Evolutionary conservation across 441 rosid genomes (phyloP).

Genomic region (Bocquillonia castaneifolia): DNA sequence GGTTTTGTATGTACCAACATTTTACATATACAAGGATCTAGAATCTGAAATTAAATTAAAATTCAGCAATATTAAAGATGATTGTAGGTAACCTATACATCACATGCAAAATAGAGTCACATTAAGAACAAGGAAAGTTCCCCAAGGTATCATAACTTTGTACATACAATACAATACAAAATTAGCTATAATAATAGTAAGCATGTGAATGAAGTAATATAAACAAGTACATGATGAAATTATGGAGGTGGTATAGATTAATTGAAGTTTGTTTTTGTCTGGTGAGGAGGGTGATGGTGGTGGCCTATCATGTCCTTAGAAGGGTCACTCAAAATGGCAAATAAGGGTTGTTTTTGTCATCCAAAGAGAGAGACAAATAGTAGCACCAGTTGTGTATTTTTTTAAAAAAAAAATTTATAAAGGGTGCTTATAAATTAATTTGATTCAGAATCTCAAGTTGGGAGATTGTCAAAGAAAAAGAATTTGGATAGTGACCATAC

Average conservation of each 20-base stretch:
- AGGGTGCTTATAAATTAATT: too few relatives aligned
- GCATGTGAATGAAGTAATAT: not conserved
- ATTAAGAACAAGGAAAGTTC: too few relatives aligned
- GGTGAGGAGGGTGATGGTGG: conserved; percentile 14
- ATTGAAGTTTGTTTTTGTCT: conserved; percentile 4
- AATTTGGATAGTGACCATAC: conserved; percentile 24
- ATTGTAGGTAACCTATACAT: too few relatives aligned
- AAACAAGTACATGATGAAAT: not conserved
- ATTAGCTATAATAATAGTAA: not conserved
- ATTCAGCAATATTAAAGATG: too few relatives aligned
- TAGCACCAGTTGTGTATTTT: conserved; percentile 5
- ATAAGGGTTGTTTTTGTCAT: conserved; percentile 16
- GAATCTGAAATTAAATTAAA: too few relatives aligned
- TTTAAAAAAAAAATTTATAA: too few relatives aligned
- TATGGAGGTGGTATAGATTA: not conserved
- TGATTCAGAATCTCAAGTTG: conserved; percentile 15
- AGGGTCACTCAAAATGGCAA: conserved; percentile 6
- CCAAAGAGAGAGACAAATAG: conserved; percentile 18
- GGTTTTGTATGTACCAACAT: too few relatives aligned
- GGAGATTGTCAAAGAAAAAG: not conserved
- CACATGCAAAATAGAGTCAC: too few relatives aligned
- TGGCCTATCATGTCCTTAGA: conserved; percentile 17
- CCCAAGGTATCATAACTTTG: too few relatives aligned
- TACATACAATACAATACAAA: too few relatives aligned
- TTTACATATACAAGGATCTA: too few relatives aligned